These are phyloP conservation scores for Fusarium sp. DNA, from an alignment of 2,329 filamentous ascomycete genomes.

Conservation along the genomic window DNA sequence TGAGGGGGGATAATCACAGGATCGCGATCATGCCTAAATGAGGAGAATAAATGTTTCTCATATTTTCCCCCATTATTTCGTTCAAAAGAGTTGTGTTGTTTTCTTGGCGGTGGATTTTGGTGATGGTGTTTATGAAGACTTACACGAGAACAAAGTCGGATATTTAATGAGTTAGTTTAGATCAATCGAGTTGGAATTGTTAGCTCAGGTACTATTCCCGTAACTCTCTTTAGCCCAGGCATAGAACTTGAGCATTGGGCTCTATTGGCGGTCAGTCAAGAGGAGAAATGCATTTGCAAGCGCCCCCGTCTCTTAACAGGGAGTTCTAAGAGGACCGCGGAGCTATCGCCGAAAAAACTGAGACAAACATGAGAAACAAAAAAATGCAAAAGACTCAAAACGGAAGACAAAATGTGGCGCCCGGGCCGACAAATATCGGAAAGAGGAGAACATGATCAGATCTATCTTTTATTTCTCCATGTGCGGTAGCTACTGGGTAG, in stretches of 20 bases:
- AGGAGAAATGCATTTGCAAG: background rate
- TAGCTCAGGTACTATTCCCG: too few relatives aligned
- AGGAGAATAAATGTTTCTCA: background rate
- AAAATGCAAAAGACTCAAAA: background rate
- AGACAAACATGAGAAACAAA: background rate
- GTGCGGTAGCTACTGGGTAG: background rate
- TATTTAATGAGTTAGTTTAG: too few relatives aligned
- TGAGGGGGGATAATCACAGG: background rate
- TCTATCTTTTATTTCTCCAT: background rate
- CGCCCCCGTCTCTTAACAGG: too few relatives aligned
- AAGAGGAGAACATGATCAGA: background rate
- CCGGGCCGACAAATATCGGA: background rate
- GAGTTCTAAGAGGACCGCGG: too few relatives aligned
- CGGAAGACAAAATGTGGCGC: background rate
- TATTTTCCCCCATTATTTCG: background rate
- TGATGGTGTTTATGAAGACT: background rate
- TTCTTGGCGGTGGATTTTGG: background rate
- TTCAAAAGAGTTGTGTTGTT: background rate
- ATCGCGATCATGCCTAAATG: background rate
- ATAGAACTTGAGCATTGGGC: background rate
- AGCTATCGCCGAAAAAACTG: background rate
- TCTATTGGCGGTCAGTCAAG: background rate
- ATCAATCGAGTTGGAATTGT: background rate
- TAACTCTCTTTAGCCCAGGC: background rate
- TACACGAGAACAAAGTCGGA: too few relatives aligned